Conservation (phyloP, 768 basidiomycete genomes). For the Serendipita sp. region DNA sequence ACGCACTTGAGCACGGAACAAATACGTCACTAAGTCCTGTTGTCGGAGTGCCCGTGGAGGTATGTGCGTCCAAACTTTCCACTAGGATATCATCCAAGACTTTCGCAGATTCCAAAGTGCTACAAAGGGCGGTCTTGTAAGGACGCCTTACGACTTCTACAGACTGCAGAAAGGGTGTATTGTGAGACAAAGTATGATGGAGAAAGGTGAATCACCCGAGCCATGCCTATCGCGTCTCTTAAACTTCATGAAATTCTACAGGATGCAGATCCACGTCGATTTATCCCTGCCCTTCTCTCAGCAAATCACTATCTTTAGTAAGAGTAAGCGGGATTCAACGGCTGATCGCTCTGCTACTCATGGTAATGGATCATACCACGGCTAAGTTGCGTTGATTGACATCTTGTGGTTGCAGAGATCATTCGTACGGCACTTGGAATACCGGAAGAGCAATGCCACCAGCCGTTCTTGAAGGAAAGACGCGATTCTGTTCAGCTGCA, state of each 20-base stretch:
- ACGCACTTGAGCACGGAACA: slow-evolving; percentile 22
- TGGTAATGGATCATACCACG: slow-evolving; percentile 16
- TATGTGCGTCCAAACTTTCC: slow-evolving; percentile 18
- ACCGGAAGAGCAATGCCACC: slow-evolving; percentile 9
- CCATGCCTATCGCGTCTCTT: not conserved
- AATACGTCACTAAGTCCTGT: slow-evolving; percentile 23
- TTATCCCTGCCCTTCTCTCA: slow-evolving; percentile 23
- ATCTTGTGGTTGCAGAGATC: slow-evolving; percentile 17
- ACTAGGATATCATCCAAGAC: not conserved
- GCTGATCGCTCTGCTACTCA: slow-evolving; percentile 56
- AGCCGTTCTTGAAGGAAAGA: slow-evolving; percentile 5
- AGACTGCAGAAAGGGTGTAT: slow-evolving; percentile 37
- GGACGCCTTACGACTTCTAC: slow-evolving; percentile 37
- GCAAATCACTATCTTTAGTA: slow-evolving; percentile 69
- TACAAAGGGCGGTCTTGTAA: slow-evolving; percentile 49
- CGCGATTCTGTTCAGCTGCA: not conserved
- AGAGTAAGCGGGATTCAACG: slow-evolving; percentile 75
- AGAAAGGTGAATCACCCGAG: slow-evolving; percentile 35
- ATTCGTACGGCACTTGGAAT: slow-evolving; percentile 48
- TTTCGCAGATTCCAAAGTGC: slow-evolving; percentile 60
- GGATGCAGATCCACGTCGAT: slow-evolving; percentile 78
- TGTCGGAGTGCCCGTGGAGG: slow-evolving; percentile 49
- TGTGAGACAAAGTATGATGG: slow-evolving; percentile 93
- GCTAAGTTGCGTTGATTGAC: not conserved
- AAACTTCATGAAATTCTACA: slow-evolving; percentile 8